A percentile compares a stretch with the other conserved stretches of the same genome.
Conservation (phyloP, 202 grass and related monocot genomes). For the Alloteropsis angusta region DNA sequence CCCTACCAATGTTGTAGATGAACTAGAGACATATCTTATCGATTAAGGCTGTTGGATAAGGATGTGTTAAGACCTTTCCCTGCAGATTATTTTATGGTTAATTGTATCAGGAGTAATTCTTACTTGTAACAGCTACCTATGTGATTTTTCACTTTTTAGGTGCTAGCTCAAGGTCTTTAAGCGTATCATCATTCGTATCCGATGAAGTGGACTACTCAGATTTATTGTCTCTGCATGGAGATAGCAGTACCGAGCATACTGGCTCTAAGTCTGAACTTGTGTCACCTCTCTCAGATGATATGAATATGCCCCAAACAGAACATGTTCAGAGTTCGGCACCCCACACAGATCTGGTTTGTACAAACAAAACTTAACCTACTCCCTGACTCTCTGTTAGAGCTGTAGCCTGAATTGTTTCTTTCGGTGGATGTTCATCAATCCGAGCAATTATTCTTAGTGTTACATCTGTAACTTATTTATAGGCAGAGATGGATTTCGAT, state of each 20-base stretch:
- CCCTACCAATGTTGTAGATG: neutral
- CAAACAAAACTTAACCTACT: neutral
- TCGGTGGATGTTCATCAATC: neutral
- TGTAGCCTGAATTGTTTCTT: neutral
- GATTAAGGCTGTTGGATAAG: neutral
- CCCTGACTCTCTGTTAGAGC: neutral
- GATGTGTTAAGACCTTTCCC: neutral
- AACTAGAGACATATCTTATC: neutral
- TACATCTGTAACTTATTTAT: neutral
- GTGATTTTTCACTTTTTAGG: neutral
- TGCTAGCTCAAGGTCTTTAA: slow-evolving; percentile 7
- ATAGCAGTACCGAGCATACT: neutral
- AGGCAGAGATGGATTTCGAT: slow-evolving; percentile 12
- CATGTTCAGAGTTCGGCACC: neutral
- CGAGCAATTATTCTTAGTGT: neutral
- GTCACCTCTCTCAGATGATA: neutral
- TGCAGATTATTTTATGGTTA: neutral
- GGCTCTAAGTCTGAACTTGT: slow-evolving; percentile 9
- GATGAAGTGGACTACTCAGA: slow-evolving; percentile 10
- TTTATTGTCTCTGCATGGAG: neutral
- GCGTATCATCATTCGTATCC: neutral
- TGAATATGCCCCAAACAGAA: neutral
- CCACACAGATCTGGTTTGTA: slow-evolving; percentile 4
- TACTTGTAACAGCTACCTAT: neutral
- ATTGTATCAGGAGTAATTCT: neutral